Conservation (phyloP, 345 rosid species). For the Gossypium raimondii region DNA sequence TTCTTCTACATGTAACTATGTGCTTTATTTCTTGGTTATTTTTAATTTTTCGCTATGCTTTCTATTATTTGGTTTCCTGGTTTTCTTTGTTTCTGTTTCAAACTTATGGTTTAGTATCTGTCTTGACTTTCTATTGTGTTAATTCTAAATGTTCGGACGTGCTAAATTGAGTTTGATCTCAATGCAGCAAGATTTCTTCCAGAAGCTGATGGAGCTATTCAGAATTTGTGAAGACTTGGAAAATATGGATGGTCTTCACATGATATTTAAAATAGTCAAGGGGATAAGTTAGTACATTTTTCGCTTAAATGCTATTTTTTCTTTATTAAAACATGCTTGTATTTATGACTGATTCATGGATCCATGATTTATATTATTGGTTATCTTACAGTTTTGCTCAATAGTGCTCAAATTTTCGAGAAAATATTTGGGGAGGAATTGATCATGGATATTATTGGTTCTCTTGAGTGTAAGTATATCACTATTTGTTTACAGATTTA, state of each 20-base stretch:
- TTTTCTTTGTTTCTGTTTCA: constrained; percentile 3
- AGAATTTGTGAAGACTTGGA: constrained; percentile 66
- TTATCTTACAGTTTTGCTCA: constrained; percentile 65
- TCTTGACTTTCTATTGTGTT: not conserved
- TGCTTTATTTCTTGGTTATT: not conserved
- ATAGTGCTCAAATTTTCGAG: constrained; percentile 72
- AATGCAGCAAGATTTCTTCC: constrained; percentile 74
- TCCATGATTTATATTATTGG: constrained; percentile 23
- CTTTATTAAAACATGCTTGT: constrained; percentile 13
- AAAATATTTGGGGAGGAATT: constrained; percentile 77
- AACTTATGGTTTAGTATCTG: not conserved
- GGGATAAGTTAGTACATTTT: constrained; percentile 62
- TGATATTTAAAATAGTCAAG: constrained; percentile 77
- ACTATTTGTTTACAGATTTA: not conserved
- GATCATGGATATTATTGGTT: constrained; percentile 81
- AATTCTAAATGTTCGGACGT: not conserved
- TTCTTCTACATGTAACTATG: not conserved
- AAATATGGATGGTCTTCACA: constrained; percentile 59
- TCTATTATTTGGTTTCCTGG: not conserved
- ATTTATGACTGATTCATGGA: constrained; percentile 14
- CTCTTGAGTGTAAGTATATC: constrained; percentile 80
- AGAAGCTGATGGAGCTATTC: constrained; percentile 68
- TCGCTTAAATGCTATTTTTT: constrained; percentile 12
- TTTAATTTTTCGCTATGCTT: not conserved
- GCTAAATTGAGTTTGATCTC: constrained; percentile 22